A percentile compares a stretch with the other conserved stretches of the same genome.
These are phyloP conservation scores for Candida cerambycidarum DNA, from an alignment of 805 yeast genomes.

Conservation along the genomic window DNA sequence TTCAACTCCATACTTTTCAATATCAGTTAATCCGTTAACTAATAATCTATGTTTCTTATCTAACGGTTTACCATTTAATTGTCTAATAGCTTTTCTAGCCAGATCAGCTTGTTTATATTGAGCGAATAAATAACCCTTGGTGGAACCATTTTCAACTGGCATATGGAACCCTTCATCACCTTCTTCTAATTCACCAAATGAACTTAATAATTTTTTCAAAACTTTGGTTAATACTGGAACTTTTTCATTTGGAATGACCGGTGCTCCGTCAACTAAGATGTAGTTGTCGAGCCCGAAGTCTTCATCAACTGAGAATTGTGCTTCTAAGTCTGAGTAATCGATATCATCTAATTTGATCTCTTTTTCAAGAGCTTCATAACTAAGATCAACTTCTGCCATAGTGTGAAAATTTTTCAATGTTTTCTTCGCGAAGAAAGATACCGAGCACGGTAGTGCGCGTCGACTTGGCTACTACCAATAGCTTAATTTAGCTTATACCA, in stretches of 20 bases:
- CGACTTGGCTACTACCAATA: no score
- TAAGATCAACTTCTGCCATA: constrained; percentile 12
- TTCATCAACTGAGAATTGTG: constrained; percentile 58
- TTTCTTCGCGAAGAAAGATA: background rate
- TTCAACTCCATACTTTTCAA: constrained; percentile 72
- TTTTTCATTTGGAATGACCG: constrained; percentile 89
- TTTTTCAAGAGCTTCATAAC: constrained; percentile 28
- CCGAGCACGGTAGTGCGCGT: background rate
- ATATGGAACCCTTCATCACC: constrained; percentile 68
- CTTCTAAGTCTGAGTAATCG: constrained; percentile 85
- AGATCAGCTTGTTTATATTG: constrained; percentile 67
- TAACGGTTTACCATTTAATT: constrained; percentile 83
- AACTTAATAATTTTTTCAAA: constrained; percentile 71
- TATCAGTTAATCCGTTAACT: constrained; percentile 79
- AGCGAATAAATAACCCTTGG: constrained; percentile 84
- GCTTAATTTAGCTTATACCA: no score
- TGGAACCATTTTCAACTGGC: constrained; percentile 77
- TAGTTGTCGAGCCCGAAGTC: constrained; percentile 68
- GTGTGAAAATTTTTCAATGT: constrained; percentile 15
- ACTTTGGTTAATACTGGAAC: constrained; percentile 83
- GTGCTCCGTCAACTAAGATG: constrained; percentile 92
- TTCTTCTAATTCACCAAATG: constrained; percentile 68
- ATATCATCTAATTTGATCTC: constrained; percentile 49
- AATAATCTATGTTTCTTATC: constrained; percentile 90
- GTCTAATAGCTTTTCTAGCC: constrained; percentile 78